Conservation (phyloP, 768 basidiomycete species). For the Sarcomyxa edulis region DNA sequence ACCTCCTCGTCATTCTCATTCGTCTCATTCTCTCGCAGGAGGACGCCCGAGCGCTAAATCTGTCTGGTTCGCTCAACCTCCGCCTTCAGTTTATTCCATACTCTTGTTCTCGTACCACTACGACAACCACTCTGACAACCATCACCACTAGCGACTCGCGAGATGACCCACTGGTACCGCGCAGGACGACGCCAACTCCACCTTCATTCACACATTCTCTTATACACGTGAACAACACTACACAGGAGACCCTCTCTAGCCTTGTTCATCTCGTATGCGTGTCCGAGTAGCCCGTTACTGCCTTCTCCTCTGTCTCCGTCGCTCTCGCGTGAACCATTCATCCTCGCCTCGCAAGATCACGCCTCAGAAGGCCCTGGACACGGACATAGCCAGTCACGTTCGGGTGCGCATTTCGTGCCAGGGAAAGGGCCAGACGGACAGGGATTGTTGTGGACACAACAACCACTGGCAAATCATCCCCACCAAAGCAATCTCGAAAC, state of each 20-base stretch:
- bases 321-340: neutral
- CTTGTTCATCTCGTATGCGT: too few species aligned
- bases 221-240: too few species aligned
- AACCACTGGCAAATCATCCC: slow-evolving; percentile 96
- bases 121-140: too few species aligned
- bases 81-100: neutral
- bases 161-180: too few species aligned
- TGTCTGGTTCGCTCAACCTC: slow-evolving; percentile 37
- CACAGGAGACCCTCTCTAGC: neutral
- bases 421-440: slow-evolving; percentile 47
- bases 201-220: too few species aligned
- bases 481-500: slow-evolving; percentile 88
- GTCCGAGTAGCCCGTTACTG: slow-evolving; percentile 47
- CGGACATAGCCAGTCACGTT: slow-evolving; percentile 54
- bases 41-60: slow-evolving; percentile 46
- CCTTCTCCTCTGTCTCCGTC: slow-evolving; percentile 43
- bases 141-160: too few species aligned
- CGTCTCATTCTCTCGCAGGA: neutral
- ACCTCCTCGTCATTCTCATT: too few species aligned
- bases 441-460: slow-evolving; percentile 90
- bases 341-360: too few species aligned
- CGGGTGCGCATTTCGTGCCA: slow-evolving; percentile 30
- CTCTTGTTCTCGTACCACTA: too few species aligned
- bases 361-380: slow-evolving; percentile 96
- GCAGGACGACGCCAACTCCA: too few species aligned